Base-by-base conservation (phyloP, 2,329 filamentous ascomycete genomes). In the Tympanopsis confertula region DNA sequence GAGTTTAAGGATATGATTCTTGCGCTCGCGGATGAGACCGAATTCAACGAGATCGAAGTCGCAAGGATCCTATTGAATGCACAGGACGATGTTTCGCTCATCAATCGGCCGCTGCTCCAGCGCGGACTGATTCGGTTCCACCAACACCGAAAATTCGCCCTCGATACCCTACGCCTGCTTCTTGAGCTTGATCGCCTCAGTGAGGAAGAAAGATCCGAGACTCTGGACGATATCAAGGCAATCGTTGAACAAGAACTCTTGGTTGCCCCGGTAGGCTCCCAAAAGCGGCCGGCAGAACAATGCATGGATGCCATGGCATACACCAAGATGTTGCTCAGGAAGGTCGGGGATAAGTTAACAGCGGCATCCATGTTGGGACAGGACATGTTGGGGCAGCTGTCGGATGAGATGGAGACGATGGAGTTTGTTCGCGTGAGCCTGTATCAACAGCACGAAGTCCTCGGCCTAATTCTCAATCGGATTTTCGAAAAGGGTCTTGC, bases 121-220 rank as follows among this genome's bases (percentile, higher is more conserved):
- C 82, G 82, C 47, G 83, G 83, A 42, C 74, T 95, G 45, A 83
- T 96, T 51, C 77, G 80, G 45, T 94, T 93, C 57, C 89, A 98
- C 58, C 79, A 88, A 49, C 78, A 85, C 47, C 78, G 89, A 45
- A 82, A 84, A 51, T 86, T 82, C 50, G 63, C 93, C 30, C 74
- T 96, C 22, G 85, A 94, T 55, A 86, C 82, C 49, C 65, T 95
- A 49, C 81, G 88, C 38, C 68, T 95, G 20, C 70, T 94, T 39
- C 66, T 94, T 41, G 76, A 83, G 50, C 66, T 85, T 38, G 71
- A 77, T 12, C 69, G 78, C 40, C 66, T 78, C 35, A 65, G 76
- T 18, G 76, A 83, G 42, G 63, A 71, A 12, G 58, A 70, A 3
- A 55, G 65, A 5, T 68, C 71, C 26, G 59, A 68, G 14, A 62